Conservation (phyloP, 2,329 filamentous ascomycete species). For the Alternaria sp. region DNA sequence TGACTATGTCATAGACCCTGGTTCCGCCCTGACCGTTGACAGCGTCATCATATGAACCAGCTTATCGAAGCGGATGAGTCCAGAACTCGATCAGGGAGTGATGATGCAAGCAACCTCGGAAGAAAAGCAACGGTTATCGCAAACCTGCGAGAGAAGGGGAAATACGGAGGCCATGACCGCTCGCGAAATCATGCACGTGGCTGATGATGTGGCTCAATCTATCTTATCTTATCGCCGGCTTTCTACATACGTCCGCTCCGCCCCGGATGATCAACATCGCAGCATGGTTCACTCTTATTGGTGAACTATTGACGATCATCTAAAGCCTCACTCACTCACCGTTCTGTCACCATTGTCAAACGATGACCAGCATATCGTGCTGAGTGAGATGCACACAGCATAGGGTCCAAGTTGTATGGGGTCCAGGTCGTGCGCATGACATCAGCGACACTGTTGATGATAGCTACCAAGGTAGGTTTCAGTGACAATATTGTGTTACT, state of each 20-base stretch:
- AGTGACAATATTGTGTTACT: background rate
- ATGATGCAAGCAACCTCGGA: background rate
- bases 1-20: slow-evolving; percentile 3
- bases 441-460: slow-evolving; percentile 1
- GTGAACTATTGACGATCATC: background rate
- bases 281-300: background rate
- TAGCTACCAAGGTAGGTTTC: background rate
- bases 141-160: background rate
- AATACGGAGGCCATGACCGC: background rate
- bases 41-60: slow-evolving; percentile 1
- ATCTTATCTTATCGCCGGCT: background rate
- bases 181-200: background rate
- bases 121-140: background rate
- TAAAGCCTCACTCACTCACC: background rate
- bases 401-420: background rate
- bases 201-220: background rate
- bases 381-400: background rate
- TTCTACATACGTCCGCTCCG: background rate
- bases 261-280: background rate
- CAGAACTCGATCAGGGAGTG: background rate
- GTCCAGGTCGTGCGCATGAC: background rate
- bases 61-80: background rate
- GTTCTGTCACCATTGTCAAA: background rate
- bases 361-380: background rate
- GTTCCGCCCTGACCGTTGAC: background rate